These are phyloP conservation scores for Monascus ruber DNA, from an alignment of 2,329 filamentous ascomycete genomes.

Conservation along the genomic window DNA sequence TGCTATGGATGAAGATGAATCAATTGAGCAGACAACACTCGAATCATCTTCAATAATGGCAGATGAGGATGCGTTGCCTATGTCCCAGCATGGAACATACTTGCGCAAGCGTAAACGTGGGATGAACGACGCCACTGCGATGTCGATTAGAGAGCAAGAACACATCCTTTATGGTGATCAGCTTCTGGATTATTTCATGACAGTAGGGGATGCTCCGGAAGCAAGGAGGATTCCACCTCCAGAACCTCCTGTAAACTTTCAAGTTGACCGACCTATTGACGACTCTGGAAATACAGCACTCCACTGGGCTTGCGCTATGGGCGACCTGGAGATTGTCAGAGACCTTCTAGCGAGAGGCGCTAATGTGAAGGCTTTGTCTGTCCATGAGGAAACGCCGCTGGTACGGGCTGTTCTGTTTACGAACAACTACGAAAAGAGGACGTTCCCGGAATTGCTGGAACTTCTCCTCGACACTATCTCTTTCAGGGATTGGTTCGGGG, in stretches of 20 bases:
- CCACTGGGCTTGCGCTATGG: slow-evolving; percentile 97
- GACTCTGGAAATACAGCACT: slow-evolving; percentile 84
- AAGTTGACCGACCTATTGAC: slow-evolving; percentile 87
- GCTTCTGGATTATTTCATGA: slow-evolving; percentile 90
- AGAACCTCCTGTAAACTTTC: slow-evolving; percentile 72
- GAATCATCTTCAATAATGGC: slow-evolving; percentile 75
- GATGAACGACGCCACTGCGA: slow-evolving; percentile 47
- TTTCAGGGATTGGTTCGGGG: slow-evolving; percentile 65
- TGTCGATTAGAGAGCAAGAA: slow-evolving; percentile 60
- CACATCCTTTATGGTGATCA: slow-evolving; percentile 88
- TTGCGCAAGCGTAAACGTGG: slow-evolving; percentile 67
- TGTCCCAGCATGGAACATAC: slow-evolving; percentile 49
- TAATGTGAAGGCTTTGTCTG: slow-evolving; percentile 57
- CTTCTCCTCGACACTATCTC: slow-evolving; percentile 74
- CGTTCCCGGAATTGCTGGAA: slow-evolving; percentile 73
- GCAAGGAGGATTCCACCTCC: slow-evolving; percentile 49
- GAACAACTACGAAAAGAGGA: slow-evolving; percentile 89
- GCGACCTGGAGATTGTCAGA: slow-evolving; percentile 81
- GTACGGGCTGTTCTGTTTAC: slow-evolving; percentile 94
- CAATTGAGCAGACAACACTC: slow-evolving; percentile 70
- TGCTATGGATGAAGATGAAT: slow-evolving; percentile 63
- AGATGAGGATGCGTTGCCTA: slow-evolving; percentile 67
- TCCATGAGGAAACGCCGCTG: slow-evolving; percentile 71
- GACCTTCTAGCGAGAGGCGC: slow-evolving; percentile 75
- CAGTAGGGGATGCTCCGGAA: slow-evolving; percentile 64